A percentile compares a stretch with the other conserved stretches of the same genome.
Evolutionary conservation across 2,329 filamentous ascomycete species (phyloP).

Genomic region (Phaeophleospora eucalypticola): DNA sequence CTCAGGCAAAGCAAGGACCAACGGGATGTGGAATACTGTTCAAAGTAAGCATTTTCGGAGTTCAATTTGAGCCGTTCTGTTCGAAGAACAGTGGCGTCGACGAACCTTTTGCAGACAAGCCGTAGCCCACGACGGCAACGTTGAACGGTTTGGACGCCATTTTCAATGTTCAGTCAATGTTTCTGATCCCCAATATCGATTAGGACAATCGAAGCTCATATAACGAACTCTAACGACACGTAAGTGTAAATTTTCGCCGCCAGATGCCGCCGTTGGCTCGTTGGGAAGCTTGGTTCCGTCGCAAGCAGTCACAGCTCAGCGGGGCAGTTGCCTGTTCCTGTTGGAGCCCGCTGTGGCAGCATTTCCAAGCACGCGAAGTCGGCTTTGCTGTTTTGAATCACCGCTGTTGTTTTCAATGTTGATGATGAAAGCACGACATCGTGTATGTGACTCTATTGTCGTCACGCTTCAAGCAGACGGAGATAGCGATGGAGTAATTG

Average conservation of each 20-base stretch:
- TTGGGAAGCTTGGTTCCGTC: neutral
- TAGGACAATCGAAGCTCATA: neutral
- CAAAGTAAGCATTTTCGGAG: neutral
- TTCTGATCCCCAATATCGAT: neutral
- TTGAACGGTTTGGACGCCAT: conserved; percentile 42
- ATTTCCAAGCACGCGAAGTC: too few relatives aligned
- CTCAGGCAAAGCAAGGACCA: conserved; percentile 59
- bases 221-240: neutral
- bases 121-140: conserved; percentile 58
- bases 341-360: conserved; percentile 6
- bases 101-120: conserved; percentile 58
- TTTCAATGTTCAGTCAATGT: neutral
- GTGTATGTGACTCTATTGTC: too few relatives aligned
- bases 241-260: conserved; percentile 5
- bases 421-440: too few relatives aligned
- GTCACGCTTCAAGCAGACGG: too few relatives aligned
- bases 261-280: conserved; percentile 12
- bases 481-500: too few relatives aligned
- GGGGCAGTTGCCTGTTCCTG: conserved; percentile 19
- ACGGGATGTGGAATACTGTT: conserved; percentile 72
- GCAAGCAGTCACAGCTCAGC: too few relatives aligned
- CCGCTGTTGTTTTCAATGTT: too few relatives aligned
- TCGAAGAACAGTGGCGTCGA: too few relatives aligned
- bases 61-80: too few relatives aligned
- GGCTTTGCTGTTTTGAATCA: too few relatives aligned